Percentiles rank a stretch among this genome's conserved stretches.
Conservation (phyloP, 2,329 filamentous ascomycete species). For the Pseudocercospora ulei region DNA sequence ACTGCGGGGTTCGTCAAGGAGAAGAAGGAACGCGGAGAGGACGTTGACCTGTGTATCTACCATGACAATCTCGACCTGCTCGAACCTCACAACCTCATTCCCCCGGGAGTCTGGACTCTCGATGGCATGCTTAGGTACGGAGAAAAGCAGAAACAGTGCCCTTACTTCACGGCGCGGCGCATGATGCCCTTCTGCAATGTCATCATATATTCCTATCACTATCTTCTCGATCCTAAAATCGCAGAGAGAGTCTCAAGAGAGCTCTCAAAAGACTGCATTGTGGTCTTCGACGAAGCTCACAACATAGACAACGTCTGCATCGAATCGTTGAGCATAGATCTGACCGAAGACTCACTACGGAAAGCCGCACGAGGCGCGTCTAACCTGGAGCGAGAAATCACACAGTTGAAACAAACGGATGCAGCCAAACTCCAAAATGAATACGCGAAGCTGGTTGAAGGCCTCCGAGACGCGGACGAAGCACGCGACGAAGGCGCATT, state of each 20-base stretch:
- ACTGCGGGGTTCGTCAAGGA: constrained; percentile 97
- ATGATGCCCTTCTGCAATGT: constrained; percentile 99
- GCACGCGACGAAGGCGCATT: constrained; percentile 88
- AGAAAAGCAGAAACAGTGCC: constrained; percentile 91
- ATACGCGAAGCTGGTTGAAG: constrained; percentile 90
- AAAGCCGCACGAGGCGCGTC: constrained; percentile 83
- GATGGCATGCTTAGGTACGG: constrained; percentile 82
- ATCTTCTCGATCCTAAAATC: constrained; percentile 94
- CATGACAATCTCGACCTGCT: constrained; percentile 97
- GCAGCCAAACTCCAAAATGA: constrained; percentile 89
- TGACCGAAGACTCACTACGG: constrained; percentile 87
- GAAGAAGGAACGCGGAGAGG: constrained; percentile 90
- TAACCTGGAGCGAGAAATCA: constrained; percentile 82
- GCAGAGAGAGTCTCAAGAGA: constrained; percentile 91
- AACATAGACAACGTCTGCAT: constrained; percentile 99
- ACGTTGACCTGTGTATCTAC: constrained; percentile 88
- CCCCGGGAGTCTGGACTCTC: constrained; percentile 90
- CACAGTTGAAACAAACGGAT: constrained; percentile 91
- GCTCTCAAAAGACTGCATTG: constrained; percentile 93
- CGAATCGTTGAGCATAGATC: constrained; percentile 89
- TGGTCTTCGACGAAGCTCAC: constrained; percentile 97
- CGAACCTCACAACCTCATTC: constrained; percentile 88
- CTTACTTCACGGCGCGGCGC: constrained; percentile 87
- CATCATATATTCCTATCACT: constrained; percentile 99
- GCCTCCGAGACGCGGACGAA: constrained; percentile 76